Evolutionary conservation across 495 filamentous ascomycete species (phyloP).

Genomic region (Daldinia vernicosa): DNA sequence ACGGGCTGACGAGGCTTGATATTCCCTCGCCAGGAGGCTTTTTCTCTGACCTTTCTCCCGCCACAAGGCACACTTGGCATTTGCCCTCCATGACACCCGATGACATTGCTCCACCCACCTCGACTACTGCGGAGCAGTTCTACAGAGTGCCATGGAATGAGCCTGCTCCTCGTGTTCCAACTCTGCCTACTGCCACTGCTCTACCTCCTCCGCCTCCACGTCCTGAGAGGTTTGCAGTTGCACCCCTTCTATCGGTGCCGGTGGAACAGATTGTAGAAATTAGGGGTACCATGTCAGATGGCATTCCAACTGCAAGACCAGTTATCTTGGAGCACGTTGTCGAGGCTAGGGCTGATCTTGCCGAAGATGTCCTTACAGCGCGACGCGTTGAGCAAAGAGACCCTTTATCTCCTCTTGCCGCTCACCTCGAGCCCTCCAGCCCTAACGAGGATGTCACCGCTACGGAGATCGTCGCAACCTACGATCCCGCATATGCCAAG

Average conservation of each 20-base stretch:
- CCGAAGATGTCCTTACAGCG: constrained; percentile 41
- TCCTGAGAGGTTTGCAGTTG: constrained; percentile 38
- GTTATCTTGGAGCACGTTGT: constrained; percentile 45
- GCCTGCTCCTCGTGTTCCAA: constrained; percentile 33
- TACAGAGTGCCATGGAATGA: constrained; percentile 79
- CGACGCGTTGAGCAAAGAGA: constrained; percentile 36
- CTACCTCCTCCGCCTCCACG: constrained; percentile 48
- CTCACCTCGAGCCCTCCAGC: constrained; percentile 46
- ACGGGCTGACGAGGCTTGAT: constrained; percentile 72
- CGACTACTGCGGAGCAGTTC: constrained; percentile 83
- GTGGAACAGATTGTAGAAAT: constrained; percentile 76
- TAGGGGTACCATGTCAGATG: constrained; percentile 58
- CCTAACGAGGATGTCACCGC: constrained; percentile 56
- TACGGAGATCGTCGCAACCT: constrained; percentile 67
- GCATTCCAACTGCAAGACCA: constrained; percentile 73
- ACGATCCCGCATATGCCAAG: constrained; percentile 73
- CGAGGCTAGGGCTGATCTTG: constrained; percentile 31
- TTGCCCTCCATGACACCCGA: constrained; percentile 54
- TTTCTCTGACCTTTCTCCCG: constrained; percentile 80
- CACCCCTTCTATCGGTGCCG: constrained; percentile 50
- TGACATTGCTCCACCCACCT: constrained; percentile 67
- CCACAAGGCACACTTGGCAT: constrained; percentile 81
- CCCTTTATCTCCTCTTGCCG: constrained; percentile 50
- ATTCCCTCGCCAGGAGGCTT: constrained; percentile 92
- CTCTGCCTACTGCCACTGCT: constrained; percentile 49